phyloP scores from a whole-genome alignment of 2,329 filamentous ascomycete genomes.

The Colletotrichum tofieldiae region DNA sequence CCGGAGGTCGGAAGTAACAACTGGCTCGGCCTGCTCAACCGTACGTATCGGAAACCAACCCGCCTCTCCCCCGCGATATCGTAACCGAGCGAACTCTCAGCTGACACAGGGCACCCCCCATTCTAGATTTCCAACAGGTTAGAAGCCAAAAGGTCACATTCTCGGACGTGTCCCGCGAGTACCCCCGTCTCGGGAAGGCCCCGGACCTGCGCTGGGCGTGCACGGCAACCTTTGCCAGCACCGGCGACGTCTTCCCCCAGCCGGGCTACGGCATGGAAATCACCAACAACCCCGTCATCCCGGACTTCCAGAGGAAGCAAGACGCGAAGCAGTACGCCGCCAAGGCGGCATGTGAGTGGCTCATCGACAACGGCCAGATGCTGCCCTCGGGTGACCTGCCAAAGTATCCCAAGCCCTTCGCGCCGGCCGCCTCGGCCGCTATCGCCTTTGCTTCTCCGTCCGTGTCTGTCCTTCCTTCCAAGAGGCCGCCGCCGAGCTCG shows the following conservation, averaged over 20 bases:
- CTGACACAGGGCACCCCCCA: background rate
- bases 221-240: conserved; percentile 27
- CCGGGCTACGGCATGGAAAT: conserved; percentile 48
- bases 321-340: conserved; percentile 69
- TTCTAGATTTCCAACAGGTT: conserved; percentile 36
- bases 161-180: conserved; percentile 32
- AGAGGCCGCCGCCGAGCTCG: conserved; percentile 1
- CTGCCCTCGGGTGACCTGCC: conserved; percentile 44
- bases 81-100: too few relatives aligned
- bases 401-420: conserved; percentile 41
- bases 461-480: background rate
- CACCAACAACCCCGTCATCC: conserved; percentile 32
- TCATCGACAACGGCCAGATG: conserved; percentile 52
- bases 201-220: conserved; percentile 39
- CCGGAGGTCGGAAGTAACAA: conserved; percentile 51
- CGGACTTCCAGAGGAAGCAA: conserved; percentile 46
- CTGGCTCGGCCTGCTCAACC: conserved; percentile 57
- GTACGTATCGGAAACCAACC: conserved; percentile 48
- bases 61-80: background rate
- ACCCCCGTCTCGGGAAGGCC: conserved; percentile 31
- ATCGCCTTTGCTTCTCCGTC: background rate
- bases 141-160: conserved; percentile 26
- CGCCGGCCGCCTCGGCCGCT: background rate
- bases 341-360: conserved; percentile 61
- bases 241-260: conserved; percentile 31